These are phyloP conservation scores for Trichoderma simmonsii DNA, from an alignment of 2,329 filamentous ascomycete species.

Conservation along the genomic window DNA sequence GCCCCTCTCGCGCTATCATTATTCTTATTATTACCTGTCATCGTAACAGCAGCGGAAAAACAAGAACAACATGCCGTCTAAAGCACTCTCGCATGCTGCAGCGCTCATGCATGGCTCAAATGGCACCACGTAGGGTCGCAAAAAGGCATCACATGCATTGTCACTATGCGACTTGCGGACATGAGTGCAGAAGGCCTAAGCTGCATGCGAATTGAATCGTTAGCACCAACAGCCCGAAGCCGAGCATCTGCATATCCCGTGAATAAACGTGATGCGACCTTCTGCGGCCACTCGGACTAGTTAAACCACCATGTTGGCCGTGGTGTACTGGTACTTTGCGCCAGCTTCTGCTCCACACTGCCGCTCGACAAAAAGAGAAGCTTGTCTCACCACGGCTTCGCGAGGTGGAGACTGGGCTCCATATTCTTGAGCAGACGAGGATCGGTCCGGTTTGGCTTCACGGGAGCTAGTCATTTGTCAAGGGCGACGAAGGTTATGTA, in stretches of 20 bases:
- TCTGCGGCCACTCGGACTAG: neutral
- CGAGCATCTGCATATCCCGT: conserved; percentile 14
- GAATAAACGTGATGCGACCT: conserved; percentile 17
- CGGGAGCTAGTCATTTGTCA: conserved; percentile 5
- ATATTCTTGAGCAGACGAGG: conserved; percentile 3
- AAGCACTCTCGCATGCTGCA: conserved; percentile 1
- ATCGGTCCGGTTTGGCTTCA: conserved; percentile 9
- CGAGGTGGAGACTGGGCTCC: neutral
- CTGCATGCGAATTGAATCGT: neutral
- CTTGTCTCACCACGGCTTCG: neutral
- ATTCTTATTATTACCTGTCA: neutral
- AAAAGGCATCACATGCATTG: conserved; percentile 18
- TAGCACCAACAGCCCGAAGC: neutral
- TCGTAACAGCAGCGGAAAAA: neutral
- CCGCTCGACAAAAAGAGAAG: neutral
- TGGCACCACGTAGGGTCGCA: conserved; percentile 15
- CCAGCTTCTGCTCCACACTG: conserved; percentile 4
- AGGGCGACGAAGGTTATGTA: neutral
- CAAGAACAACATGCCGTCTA: neutral
- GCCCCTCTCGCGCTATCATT: neutral
- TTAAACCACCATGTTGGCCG: conserved; percentile 8
- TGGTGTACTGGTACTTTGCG: conserved; percentile 17
- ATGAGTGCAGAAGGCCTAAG: neutral
- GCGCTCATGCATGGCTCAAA: conserved; percentile 14
- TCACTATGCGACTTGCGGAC: conserved; percentile 2